Conservation (phyloP, 2,329 filamentous ascomycete genomes). For the Aspergillus aculeatinus region DNA sequence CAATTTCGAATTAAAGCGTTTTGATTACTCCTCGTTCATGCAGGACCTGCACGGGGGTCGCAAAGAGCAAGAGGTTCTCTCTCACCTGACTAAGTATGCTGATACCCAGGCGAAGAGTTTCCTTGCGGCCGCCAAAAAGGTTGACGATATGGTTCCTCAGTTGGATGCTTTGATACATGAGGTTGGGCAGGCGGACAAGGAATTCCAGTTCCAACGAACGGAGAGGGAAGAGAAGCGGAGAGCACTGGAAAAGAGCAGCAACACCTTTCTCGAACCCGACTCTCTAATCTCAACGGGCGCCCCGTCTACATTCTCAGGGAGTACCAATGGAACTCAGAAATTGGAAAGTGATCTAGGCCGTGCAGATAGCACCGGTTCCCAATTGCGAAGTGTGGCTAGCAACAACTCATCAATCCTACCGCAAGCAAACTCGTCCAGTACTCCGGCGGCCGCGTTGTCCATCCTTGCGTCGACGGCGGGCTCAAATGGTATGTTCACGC, state of each 20-base stretch:
- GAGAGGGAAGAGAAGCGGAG: conserved; percentile 94
- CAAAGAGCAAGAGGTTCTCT: conserved; percentile 95
- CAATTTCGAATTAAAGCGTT: conserved; percentile 94
- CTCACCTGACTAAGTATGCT: conserved; percentile 90
- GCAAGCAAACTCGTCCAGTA: conserved; percentile 27
- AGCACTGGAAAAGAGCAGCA: conserved; percentile 82
- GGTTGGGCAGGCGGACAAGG: conserved; percentile 91
- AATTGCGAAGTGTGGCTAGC: conserved; percentile 55
- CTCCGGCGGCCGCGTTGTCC: conserved; percentile 21
- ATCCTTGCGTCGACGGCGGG: conserved; percentile 23
- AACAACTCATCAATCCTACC: conserved; percentile 48
- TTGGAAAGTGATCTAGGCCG: conserved; percentile 70
- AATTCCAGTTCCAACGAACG: conserved; percentile 92
- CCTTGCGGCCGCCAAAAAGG: conserved; percentile 77
- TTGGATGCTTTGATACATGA: conserved; percentile 84
- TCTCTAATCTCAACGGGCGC: conserved; percentile 47
- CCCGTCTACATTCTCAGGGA: conserved; percentile 34
- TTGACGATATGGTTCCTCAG: conserved; percentile 83
- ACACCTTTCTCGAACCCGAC: conserved; percentile 69
- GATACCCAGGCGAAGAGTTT: conserved; percentile 85
- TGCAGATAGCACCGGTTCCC: conserved; percentile 72
- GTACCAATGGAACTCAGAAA: conserved; percentile 52
- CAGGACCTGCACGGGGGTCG: conserved; percentile 98
- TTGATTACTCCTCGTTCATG: conserved; percentile 99
- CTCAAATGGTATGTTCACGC: conserved; percentile 20